These are phyloP conservation scores for Berberis thunbergii DNA, from an alignment of 164 flowering plant genomes.

Conservation along the genomic window DNA sequence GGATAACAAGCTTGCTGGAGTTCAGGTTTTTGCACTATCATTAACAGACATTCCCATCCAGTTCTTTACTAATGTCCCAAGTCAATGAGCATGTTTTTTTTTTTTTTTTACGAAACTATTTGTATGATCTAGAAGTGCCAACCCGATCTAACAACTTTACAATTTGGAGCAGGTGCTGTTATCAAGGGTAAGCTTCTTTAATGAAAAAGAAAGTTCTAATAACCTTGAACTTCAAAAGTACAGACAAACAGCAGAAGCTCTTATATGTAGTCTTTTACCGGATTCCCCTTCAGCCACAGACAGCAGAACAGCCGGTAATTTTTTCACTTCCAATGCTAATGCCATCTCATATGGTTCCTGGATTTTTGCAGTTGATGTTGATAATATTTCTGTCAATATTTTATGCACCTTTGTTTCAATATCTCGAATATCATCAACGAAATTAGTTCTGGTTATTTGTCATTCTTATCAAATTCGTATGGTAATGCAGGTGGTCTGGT, in stretches of 20 bases:
- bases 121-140: background rate
- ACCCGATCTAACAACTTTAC: constrained; percentile 7
- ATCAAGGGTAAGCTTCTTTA: constrained; percentile 70
- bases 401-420: too few species aligned
- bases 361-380: background rate
- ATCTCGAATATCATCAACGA: background rate
- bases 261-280: constrained; percentile 89
- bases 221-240: constrained; percentile 45
- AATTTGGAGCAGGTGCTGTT: constrained; percentile 60
- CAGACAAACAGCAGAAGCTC: constrained; percentile 80
- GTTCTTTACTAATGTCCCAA: background rate
- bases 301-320: constrained; percentile 76
- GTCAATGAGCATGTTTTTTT: too few species aligned
- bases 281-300: constrained; percentile 81
- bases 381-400: too few species aligned
- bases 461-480: background rate
- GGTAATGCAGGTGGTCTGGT: constrained; percentile 66
- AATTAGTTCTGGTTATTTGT: background rate
- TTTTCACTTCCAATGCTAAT: background rate
- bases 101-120: too few species aligned
- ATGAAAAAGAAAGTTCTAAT: constrained; percentile 28
- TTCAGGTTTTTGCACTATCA: constrained; percentile 50
- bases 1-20: constrained; percentile 88
- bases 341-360: background rate
- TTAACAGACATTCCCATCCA: background rate